These are phyloP conservation scores for Xylaria longipes DNA, from an alignment of 495 filamentous ascomycete species.

Conservation along the genomic window DNA sequence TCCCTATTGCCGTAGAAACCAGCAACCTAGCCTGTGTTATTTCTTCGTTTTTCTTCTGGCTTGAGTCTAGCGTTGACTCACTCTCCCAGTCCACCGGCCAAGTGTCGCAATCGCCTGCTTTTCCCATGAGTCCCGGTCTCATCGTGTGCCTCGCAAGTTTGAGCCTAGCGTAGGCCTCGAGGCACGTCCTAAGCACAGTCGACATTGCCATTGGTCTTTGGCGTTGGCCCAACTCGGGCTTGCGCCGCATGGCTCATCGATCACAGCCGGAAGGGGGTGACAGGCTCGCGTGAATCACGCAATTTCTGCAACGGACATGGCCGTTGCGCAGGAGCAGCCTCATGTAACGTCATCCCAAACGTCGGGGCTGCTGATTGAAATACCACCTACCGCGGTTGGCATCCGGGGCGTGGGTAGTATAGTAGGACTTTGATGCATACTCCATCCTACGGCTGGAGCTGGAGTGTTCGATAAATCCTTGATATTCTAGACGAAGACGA, in stretches of 20 bases:
- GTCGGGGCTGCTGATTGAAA: constrained; percentile 7
- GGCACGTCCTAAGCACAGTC: background rate
- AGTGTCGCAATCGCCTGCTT: background rate
- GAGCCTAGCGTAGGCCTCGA: constrained; percentile 12
- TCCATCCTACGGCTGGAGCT: background rate
- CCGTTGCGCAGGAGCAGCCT: constrained; percentile 17
- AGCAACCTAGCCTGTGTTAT: background rate
- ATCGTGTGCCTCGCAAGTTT: background rate
- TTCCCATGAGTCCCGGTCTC: background rate
- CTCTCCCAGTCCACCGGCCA: background rate
- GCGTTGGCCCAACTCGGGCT: background rate
- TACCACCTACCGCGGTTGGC: background rate
- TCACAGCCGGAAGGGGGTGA: background rate
- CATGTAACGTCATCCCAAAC: constrained; percentile 21
- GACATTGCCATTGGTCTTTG: background rate
- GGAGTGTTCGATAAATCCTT: background rate
- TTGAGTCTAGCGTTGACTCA: constrained; percentile 22
- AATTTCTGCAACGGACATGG: constrained; percentile 16
- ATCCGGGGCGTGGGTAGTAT: constrained; percentile 8
- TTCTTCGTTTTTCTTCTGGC: background rate
- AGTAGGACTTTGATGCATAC: constrained; percentile 14
- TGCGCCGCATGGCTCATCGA: background rate
- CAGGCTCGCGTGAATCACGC: background rate
- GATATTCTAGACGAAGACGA: background rate
- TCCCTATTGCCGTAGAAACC: constrained; percentile 1